Evolutionary conservation across 164 flowering plant species (phyloP), one percentile per base, ranked within the genome.

Genomic region (Liriodendron chinense): DNA sequence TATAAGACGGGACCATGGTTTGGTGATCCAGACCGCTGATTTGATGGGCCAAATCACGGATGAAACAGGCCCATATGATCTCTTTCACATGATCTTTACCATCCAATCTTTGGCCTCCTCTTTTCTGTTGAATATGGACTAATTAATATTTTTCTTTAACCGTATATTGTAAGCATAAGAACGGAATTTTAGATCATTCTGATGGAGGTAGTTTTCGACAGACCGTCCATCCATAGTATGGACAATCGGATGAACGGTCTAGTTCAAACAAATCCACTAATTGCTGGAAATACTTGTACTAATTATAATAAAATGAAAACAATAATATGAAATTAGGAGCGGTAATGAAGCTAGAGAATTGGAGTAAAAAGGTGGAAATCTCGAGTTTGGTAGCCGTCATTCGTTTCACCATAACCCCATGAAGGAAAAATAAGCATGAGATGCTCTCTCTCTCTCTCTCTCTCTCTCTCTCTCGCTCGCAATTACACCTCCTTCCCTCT

Each of bases 351-450:
- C 21, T 57, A 26, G 57, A 7, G 16, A 23, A 3, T 3, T 10
- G n/a, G 63, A 48, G 26, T 24, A 22, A 65, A 47, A 22, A 59
- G 57, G 21, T 65, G 20, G 28, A 66, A 47, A 65, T 21, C 47
- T 50, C 61, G 78, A 65, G 83, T 83, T 83, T 83, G 82, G 85
- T 84, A 82, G 87, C 89, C 82, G 86, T 83, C 89, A 85, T 85
- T 80, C 84, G 71, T 78, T 83, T 83, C 81, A 74, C 82, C 70
- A 68, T 70, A 16, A 50, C 76, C 67, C 71, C 47, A 69, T 13
- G 53, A 16, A 23, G 73, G 71, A 67, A 82, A 82, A 76, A 72
- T 61, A 72, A 78, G 74, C 12, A 74, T 21, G 53, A 74, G 73
- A 80, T 62, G 65, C 76, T 78, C 77, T 72, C 73, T 82, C 47